Evolutionary conservation across 805 yeast genomes (phyloP).

Genomic region (Wickerhamomyces tratensis): DNA sequence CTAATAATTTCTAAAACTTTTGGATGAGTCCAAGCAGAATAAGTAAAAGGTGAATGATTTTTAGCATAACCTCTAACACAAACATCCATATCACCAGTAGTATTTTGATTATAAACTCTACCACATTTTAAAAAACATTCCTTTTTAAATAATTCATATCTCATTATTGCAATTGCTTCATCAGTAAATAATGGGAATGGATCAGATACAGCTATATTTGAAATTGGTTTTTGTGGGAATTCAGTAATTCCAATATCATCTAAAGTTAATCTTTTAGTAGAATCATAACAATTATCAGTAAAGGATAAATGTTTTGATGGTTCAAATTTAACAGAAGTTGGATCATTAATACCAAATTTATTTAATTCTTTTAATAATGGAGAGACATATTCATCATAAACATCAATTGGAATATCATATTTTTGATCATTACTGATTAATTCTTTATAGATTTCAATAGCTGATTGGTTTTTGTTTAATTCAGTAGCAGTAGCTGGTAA

Average conservation of each 20-base stretch:
- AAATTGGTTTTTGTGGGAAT: conserved; percentile 33
- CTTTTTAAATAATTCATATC: conserved; percentile 39
- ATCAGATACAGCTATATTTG: conserved; percentile 45
- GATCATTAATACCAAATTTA: conserved; percentile 16
- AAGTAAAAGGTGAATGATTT: conserved; percentile 37
- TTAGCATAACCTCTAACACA: conserved; percentile 41
- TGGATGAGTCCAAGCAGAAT: conserved; percentile 52
- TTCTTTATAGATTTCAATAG: background rate
- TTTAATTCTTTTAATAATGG: conserved; percentile 3
- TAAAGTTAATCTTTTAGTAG: conserved; percentile 31
- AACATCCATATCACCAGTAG: conserved; percentile 38
- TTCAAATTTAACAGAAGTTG: conserved; percentile 22
- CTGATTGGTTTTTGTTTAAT: too few relatives aligned
- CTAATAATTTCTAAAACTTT: conserved; percentile 41
- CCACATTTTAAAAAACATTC: conserved; percentile 36
- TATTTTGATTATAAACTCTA: conserved; percentile 30
- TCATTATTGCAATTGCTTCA: conserved; percentile 51
- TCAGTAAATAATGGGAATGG: conserved; percentile 55
- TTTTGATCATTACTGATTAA: conserved; percentile 1
- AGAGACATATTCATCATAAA: conserved; percentile 1
- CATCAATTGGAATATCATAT: conserved; percentile 2
- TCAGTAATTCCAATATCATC: conserved; percentile 35
- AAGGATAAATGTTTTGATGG: conserved; percentile 27
- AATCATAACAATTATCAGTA: conserved; percentile 26
- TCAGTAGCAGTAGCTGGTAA: background rate